Base-by-base conservation (phyloP, 768 basidiomycete species). In the Mycena filopes region DNA sequence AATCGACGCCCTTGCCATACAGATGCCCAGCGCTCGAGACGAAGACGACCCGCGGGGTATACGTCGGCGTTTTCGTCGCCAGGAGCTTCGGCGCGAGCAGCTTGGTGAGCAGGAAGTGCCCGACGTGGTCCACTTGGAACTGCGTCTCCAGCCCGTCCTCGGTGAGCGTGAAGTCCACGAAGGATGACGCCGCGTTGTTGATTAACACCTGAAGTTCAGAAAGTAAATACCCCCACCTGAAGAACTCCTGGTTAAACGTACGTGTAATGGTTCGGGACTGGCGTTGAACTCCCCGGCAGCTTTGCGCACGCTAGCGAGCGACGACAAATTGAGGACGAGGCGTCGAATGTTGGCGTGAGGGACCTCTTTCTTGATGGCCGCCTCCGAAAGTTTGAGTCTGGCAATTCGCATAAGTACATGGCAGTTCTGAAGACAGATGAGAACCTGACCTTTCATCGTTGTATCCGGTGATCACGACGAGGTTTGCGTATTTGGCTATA, bases 91-190 rank as follows among this genome's bases (percentile, higher is more conserved):
- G 60, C 7, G 23, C 9, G 29, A 62, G 40, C 21, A 62, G 50
- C 31, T 54, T 62, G 4, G 60, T 62, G 51, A 62, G 46, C 13
- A 62, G 60, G 31, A 62, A 62, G 5, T 50, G 60, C 9, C 60
- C 51, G 31, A 62, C 41, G 25, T 54, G 60, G 51, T 53, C 29
- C 1, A 51, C 45, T 0, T 50, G 25, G 12, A 45, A 6, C 11
- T 62, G 60, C 15, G 21, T 21, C 42, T 61, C 60, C 23, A 49
- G 18, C 5, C 38, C 29, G 60, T 61, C 60, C 21, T 25, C 40
- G 6, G 49, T 62, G 29, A 62, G 60, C 23, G 21, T 42, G 29
- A 62, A 62, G 13, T 31, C 26, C 9, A 8, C 28, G 16, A 54
- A 31, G 3, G 51, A 21, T 5, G 40, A 18, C 0, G 60, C 60